Percentiles rank a stretch among this genome's conserved stretches.
Evolutionary conservation across 345 rosid species (phyloP).

Genomic region (Pelargonium nanum): DNA sequence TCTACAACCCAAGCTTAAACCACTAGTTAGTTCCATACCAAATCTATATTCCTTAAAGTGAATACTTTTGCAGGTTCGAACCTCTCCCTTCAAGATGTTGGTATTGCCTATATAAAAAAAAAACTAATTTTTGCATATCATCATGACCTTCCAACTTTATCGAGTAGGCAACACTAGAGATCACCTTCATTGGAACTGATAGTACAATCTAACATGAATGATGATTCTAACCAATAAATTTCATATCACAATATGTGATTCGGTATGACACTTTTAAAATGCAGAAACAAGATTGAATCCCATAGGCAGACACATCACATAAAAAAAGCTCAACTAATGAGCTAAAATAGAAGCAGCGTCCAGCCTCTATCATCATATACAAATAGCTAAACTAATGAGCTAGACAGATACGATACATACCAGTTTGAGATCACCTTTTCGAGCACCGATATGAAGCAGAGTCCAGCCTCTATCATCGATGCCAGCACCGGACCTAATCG

Average conservation of each 20-base stretch:
- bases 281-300: neutral
- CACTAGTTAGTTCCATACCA: neutral
- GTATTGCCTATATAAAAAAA: no score
- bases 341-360: no score
- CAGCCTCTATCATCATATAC: no score
- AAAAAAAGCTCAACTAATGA: neutral
- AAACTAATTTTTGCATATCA: neutral
- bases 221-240: no score
- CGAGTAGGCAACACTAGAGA: neutral
- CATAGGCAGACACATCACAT: neutral
- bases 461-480: slow-evolving; percentile 94
- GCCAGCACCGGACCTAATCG: slow-evolving; percentile 33
- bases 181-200: neutral
- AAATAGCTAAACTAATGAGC: neutral
- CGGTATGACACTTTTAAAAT: neutral
- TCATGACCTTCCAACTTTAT: neutral
- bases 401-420: slow-evolving; percentile 11
- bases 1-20: neutral
- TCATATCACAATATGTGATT: no score
- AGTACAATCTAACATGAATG: no score
- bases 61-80: no score
- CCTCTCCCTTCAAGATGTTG: no score
- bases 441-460: slow-evolving; percentile 67
- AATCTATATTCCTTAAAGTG: neutral
- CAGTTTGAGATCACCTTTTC: slow-evolving; percentile 73